Evolutionary conservation across 495 filamentous ascomycete species (phyloP), one percentile per base, ranked within the genome.

Genomic region (Penicillium ochrochloron): DNA sequence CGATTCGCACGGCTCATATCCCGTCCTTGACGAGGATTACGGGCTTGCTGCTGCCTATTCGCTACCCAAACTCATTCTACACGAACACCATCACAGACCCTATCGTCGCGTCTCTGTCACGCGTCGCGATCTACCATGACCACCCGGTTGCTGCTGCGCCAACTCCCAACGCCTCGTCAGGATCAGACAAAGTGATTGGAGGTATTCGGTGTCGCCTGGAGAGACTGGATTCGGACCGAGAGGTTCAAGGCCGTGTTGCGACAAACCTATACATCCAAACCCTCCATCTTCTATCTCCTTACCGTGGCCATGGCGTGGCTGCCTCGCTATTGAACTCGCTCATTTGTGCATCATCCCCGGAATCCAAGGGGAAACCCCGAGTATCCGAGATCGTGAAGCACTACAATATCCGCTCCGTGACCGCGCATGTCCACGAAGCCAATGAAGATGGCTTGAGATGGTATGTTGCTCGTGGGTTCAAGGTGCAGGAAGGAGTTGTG

Each of bases 341-440:
- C 75, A 82, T 68, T 66, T 96, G 60, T 71, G 87, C 62, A 79
- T 77, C 21, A 59, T 69, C 57, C 27, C 75, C 60, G 66, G 53
- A 46, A 8, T n/a, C 54, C 8, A 73, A 61, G 14, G 21, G 33
- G 27, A 59, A 25, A 19, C 70, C 72, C 46, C 75, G 66, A 4
- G 77, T 77, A 21, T 83, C 86, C 46, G 77, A 83, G 23, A 76
- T 89, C 12, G 78, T 77, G 23, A 80, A 72, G 56, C 79, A 82
- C 66, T 82, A 81, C 64, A 78, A 81, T 52, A 79, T 83, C 23
- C 74, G 72, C 37, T 81, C 78, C 15, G 84, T 93, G 12, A 93
- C 91, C 58, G 95, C 95, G 15, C 95, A 99, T 78, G 95, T 98
- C 2, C 97, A 96, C 89, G 92, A 95, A 63, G 88, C 89, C 62